A percentile compares a stretch with the other conserved stretches of the same genome.
Evolutionary conservation across 352 stramenopile species (phyloP).

Genomic region (Pythium insidiosum): DNA sequence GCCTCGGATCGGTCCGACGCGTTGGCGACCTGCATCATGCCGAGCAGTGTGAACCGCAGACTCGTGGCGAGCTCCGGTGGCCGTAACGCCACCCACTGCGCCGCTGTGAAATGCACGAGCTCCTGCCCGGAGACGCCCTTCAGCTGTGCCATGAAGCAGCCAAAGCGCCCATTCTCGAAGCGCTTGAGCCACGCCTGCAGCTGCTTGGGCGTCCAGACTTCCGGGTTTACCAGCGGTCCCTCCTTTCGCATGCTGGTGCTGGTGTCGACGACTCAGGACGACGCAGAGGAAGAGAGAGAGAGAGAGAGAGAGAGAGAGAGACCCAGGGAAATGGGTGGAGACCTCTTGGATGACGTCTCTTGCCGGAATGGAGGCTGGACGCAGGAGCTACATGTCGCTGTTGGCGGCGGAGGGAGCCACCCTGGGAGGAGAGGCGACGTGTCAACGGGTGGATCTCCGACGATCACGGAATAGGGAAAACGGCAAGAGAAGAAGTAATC

Average conservation of each 20-base stretch:
- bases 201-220: constrained; percentile 73
- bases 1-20: constrained; percentile 27
- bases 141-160: constrained; percentile 34
- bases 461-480: too few relatives aligned
- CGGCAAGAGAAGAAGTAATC: too few relatives aligned
- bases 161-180: constrained; percentile 73
- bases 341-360: too few relatives aligned
- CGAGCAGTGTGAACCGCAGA: constrained; percentile 78
- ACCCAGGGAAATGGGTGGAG: too few relatives aligned
- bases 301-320: too few relatives aligned
- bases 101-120: constrained; percentile 54
- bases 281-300: too few relatives aligned
- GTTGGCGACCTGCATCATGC: constrained; percentile 77
- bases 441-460: too few relatives aligned
- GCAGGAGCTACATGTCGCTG: too few relatives aligned
- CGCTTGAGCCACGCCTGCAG: constrained; percentile 64
- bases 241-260: constrained; percentile 26
- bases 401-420: too few relatives aligned
- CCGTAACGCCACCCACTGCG: constrained; percentile 46
- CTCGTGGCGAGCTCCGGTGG: constrained; percentile 63
- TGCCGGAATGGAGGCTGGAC: too few relatives aligned
- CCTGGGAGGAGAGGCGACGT: too few relatives aligned
- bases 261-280: too few relatives aligned
- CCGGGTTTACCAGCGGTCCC: constrained; percentile 62
- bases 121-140: constrained; percentile 55